Evolutionary conservation across 371 early-diverging fungal species (phyloP).

Genomic region (Rhizopus microsporus): DNA sequence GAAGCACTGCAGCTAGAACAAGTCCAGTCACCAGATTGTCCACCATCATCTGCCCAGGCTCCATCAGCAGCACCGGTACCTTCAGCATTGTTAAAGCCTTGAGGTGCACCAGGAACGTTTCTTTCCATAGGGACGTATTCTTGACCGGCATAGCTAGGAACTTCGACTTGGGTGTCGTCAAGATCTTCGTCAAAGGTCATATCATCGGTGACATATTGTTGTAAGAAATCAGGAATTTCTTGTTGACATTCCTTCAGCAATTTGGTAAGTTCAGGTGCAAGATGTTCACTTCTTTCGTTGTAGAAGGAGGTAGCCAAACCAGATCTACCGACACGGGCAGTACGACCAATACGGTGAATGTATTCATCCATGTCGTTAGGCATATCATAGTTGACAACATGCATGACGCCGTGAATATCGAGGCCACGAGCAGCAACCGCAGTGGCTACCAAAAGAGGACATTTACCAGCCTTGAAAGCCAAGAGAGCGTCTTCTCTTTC

Average conservation of each 20-base stretch:
- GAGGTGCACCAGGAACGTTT: conserved; percentile 35
- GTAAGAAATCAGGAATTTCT: conserved; percentile 73
- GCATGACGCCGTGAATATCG: conserved; percentile 83
- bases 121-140: conserved; percentile 45
- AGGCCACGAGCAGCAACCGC: conserved; percentile 94
- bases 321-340: conserved; percentile 73
- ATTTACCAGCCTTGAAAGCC: conserved; percentile 74
- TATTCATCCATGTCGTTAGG: conserved; percentile 79
- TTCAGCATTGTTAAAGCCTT: conserved; percentile 33
- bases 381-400: conserved; percentile 87
- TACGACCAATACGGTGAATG: conserved; percentile 83
- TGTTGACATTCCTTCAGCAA: conserved; percentile 83
- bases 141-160: conserved; percentile 50
- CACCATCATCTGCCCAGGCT: conserved; percentile 22
- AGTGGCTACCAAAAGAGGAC: conserved; percentile 89
- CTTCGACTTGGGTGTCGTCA: conserved; percentile 44
- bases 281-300: conserved; percentile 44
- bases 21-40: conserved; percentile 41
- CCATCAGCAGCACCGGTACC: conserved; percentile 36
- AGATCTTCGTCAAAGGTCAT: conserved; percentile 44
- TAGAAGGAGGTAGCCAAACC: conserved; percentile 82
- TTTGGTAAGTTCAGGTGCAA: conserved; percentile 69
- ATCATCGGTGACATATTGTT: conserved; percentile 34
- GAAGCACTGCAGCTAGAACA: conserved; percentile 36
- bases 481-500: conserved; percentile 81